Base-by-base conservation (phyloP, 768 basidiomycete genomes). In the Lentinula lateritia region DNA sequence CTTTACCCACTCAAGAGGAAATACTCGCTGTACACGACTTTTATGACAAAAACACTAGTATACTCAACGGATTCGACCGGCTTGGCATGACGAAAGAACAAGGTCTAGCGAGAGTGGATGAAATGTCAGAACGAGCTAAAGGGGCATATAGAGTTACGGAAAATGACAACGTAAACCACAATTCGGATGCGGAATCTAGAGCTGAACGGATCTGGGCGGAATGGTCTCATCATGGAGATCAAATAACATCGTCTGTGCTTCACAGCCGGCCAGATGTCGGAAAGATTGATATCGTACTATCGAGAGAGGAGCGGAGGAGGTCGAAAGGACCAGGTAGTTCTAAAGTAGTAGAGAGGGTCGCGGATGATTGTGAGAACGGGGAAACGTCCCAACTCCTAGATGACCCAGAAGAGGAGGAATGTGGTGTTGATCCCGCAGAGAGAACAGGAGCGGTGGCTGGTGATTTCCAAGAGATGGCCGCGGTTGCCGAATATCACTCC, bases 261-360 rank as follows among this genome's bases (percentile, higher is more conserved):
- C 16, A 13, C 3, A 43, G 6, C 16, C 28, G 61, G 9, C 63
- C 64, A 34, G 63, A 63, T 16, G 67, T 64, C 6, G 50, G 23
- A 6, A 38, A 63, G 57, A 73, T 69, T 32, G 73, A 73, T 16
- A 72, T 82, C 10, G 67, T 82, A 36, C 64, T 81, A 58, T 80
- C 78, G 18, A 72, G 77, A 43, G 70, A 69, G 23, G 82, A 84
- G 62, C 72, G 81, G 5, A 62, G 65, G 61, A 67, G 69, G 65
- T 62, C 66, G 48, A 66, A 62, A 35, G 70, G 64, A 45, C 62
- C 66, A 65, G 4, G 61, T 58, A 5, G 54, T 62, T 23, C 53
- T 54, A 34, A 60, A 9, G 56, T 66, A 42, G 61, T 60, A 20
- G 12, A 4, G 23, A 46, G 53, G 32, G 65, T 60, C 61, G 64